Evolutionary conservation across 345 rosid genomes (phyloP), one percentile per base, ranked within the genome.

Genomic region (Acer negundo): DNA sequence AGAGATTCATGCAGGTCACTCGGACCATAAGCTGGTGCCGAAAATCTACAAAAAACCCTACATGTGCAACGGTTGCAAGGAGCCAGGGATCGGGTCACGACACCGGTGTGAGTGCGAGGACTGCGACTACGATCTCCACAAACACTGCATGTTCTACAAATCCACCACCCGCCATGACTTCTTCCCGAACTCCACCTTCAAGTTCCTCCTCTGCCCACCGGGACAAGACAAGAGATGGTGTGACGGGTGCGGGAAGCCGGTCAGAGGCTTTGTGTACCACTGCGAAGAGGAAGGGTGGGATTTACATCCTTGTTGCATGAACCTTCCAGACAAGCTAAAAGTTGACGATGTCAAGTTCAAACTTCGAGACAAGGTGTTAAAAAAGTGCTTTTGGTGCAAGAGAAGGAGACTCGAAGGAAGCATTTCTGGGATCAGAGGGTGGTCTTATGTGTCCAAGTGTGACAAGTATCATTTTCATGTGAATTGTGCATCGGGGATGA

Each of bases 11-110:
- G 15, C 40, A 15, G 31, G 42, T 51, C 78, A 75, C 78, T 20
- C 11, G 2, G 55, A 74, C 49, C 58, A 75, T 24, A 9, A 38
- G 40, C 78, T 77, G 11, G 26, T 47, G 75, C 22, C 3, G 17
- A 77, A 62, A 44, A 51, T 7, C 51, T 49, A 28, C 22, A 3
- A 35, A 35, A 70, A 70, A 2, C 23, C 66, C 53, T 77, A 77
- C 75, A 62, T 4, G 4, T 77, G 80, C n/a, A 65, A 77, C n/a
- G 80, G 80, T 10, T 77, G 80, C 70, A 77, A 63, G 70, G 51
- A 47, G 53, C 22, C 13, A 62, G 69, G 75, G 3, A 62, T 49
- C 10, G 65, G 80, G 4, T 16, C 62, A 20, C 58, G 80, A 49
- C 40, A 70, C 26, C 13, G 64, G n/a, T 77, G 38, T 4, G 38